Percentiles rank a stretch among this genome's conserved stretches.
phyloP scores from a whole-genome alignment of 2,329 filamentous ascomycete species.

The Venturia asperata region DNA sequence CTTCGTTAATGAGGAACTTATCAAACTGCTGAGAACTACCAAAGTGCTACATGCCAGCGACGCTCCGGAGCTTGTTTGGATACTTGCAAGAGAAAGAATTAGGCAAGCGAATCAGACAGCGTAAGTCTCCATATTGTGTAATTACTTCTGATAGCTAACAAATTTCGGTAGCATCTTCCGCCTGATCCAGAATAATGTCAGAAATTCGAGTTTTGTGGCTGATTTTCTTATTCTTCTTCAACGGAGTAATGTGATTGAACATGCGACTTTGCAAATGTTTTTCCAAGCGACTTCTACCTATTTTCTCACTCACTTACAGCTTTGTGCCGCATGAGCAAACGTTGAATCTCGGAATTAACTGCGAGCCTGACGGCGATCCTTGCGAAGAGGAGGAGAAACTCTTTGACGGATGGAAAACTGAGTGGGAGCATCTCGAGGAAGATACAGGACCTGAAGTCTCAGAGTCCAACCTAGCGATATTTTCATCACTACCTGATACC shows the following conservation, averaged over 20 bases:
- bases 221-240: not conserved
- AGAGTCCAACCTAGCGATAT: not conserved
- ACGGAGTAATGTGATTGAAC: too few species aligned
- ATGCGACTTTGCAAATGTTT: not conserved
- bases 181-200: not conserved
- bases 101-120: not conserved
- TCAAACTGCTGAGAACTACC: not conserved
- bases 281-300: not conserved
- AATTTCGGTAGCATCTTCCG: not conserved
- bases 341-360: not conserved
- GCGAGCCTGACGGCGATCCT: not conserved
- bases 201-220: not conserved
- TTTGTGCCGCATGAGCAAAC: not conserved
- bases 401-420: not conserved
- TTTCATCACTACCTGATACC: not conserved
- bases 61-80: not conserved
- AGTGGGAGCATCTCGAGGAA: slow-evolving; percentile 4
- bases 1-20: not conserved
- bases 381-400: not conserved
- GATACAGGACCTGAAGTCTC: not conserved
- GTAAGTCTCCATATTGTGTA: not conserved
- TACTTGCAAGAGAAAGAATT: not conserved
- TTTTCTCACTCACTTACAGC: not conserved
- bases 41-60: not conserved
- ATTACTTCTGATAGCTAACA: not conserved